A percentile compares a stretch with the other conserved stretches of the same genome.
Conservation (phyloP, 1,284 basidiomycete species). For the Cutaneotrichosporon sp. region DNA sequence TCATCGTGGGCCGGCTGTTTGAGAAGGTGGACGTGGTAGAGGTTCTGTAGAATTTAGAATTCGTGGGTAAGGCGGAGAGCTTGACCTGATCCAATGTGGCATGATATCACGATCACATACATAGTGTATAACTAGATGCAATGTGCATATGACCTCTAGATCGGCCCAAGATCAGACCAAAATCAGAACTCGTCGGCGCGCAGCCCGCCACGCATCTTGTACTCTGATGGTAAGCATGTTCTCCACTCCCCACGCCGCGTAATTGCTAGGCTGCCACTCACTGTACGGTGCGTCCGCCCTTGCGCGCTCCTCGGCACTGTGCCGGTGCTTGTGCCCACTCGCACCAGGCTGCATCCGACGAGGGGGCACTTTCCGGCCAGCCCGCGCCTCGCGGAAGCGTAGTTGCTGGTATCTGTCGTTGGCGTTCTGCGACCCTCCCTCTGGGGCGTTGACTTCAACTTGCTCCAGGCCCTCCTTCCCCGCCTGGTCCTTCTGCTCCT, state of each 20-base stretch:
- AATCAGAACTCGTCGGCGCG: slow-evolving; percentile 42
- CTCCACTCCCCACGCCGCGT: too few species aligned
- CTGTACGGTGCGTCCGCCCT: slow-evolving; percentile 46
- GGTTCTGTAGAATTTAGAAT: too few species aligned
- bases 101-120: too few species aligned
- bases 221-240: slow-evolving; percentile 9
- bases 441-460: too few species aligned
- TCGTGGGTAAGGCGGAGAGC: too few species aligned
- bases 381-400: slow-evolving; percentile 4
- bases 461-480: too few species aligned
- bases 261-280: too few species aligned
- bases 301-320: slow-evolving; percentile 34
- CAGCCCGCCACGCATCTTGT: slow-evolving; percentile 37
- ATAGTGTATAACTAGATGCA: neutral
- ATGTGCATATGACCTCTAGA: neutral
- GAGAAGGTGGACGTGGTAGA: too few species aligned
- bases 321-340: neutral
- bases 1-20: neutral
- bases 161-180: too few species aligned
- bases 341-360: slow-evolving; percentile 4
- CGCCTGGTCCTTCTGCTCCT: too few species aligned
- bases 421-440: too few species aligned
- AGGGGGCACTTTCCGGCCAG: slow-evolving; percentile 1
- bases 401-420: neutral
- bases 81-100: too few species aligned